Percentiles rank a stretch among this genome's conserved stretches.
Evolutionary conservation across 495 filamentous ascomycete species (phyloP).

Genomic region (Trypethelium eluteriae): DNA sequence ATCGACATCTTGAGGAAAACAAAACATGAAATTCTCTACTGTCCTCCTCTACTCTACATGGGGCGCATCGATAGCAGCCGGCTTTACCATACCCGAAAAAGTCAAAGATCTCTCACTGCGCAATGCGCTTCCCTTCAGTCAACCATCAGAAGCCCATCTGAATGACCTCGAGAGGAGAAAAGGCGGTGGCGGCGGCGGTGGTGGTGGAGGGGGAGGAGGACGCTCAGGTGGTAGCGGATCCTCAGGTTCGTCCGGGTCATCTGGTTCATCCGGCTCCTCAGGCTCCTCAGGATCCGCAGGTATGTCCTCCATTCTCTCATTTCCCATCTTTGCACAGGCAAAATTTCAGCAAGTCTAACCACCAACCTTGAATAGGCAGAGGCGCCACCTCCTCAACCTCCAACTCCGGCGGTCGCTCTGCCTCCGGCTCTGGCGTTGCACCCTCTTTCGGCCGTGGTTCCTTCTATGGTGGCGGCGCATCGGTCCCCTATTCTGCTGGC

Average conservation of each 20-base stretch:
- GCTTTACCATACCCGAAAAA: slow-evolving; percentile 18
- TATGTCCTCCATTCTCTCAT: not conserved
- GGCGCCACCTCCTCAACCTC: slow-evolving; percentile 26
- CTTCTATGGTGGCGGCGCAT: slow-evolving; percentile 74
- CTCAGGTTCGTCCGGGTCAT: slow-evolving; percentile 24
- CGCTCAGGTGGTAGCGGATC: slow-evolving; percentile 31
- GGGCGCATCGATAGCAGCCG: not conserved
- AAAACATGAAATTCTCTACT: slow-evolving; percentile 19
- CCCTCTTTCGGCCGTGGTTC: slow-evolving; percentile 57
- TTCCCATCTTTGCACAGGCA: not conserved
- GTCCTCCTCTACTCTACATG: slow-evolving; percentile 12
- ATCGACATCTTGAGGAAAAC: not conserved
- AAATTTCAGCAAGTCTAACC: not conserved
- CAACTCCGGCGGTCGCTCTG: slow-evolving; percentile 58
- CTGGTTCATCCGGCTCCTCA: slow-evolving; percentile 18
- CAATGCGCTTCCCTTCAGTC: not conserved
- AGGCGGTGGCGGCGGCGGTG: slow-evolving; percentile 27
- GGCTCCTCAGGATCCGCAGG: slow-evolving; percentile 19
- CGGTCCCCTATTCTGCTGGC: slow-evolving; percentile 61
- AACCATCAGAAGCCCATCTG: not conserved
- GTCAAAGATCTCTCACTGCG: slow-evolving; percentile 22
- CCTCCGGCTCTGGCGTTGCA: slow-evolving; percentile 53
- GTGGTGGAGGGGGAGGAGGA: slow-evolving; percentile 30
- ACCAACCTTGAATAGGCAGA: not conserved
- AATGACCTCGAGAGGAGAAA: slow-evolving; percentile 27